These are phyloP conservation scores for Aspergillus niger DNA, from an alignment of 2,329 filamentous ascomycete genomes.

Conservation along the genomic window DNA sequence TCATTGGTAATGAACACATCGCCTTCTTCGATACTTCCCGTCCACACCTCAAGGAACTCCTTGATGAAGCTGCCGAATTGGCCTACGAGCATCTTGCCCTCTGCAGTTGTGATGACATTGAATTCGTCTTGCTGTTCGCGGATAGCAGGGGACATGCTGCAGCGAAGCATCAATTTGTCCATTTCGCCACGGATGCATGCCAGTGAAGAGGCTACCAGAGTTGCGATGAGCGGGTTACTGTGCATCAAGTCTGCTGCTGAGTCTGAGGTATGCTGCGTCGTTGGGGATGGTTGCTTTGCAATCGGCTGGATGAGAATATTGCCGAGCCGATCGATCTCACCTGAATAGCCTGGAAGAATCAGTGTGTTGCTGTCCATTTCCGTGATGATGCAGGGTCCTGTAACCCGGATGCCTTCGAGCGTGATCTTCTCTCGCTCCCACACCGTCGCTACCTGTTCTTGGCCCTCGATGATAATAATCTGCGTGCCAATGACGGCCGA, in stretches of 20 bases:
- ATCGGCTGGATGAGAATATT: conserved; percentile 52
- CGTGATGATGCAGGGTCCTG: conserved; percentile 51
- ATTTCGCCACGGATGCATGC: conserved; percentile 52
- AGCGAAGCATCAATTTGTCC: conserved; percentile 55
- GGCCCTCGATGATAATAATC: conserved; percentile 44
- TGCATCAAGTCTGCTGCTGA: conserved; percentile 41
- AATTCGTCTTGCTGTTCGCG: conserved; percentile 57
- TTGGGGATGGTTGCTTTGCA: conserved; percentile 22
- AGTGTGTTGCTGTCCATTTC: conserved; percentile 57
- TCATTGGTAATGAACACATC: conserved; percentile 57
- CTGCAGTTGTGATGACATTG: conserved; percentile 54
- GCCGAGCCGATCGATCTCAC: conserved; percentile 51
- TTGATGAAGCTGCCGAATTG: conserved; percentile 56
- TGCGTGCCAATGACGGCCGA: conserved; percentile 43
- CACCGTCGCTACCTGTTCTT: conserved; percentile 44
- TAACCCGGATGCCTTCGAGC: conserved; percentile 43
- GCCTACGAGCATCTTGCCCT: conserved; percentile 54
- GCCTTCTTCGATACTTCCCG: conserved; percentile 52
- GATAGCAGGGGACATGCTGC: conserved; percentile 55
- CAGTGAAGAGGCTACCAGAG: conserved; percentile 49
- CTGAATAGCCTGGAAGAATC: conserved; percentile 50
- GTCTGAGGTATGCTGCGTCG: conserved; percentile 23
- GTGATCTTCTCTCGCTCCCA: conserved; percentile 49
- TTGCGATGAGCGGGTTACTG: conserved; percentile 47
- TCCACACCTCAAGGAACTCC: conserved; percentile 51